Evolutionary conservation across 495 filamentous ascomycete species (phyloP), one percentile per base, ranked within the genome.

Genomic region (Penicillium ochrochloron): DNA sequence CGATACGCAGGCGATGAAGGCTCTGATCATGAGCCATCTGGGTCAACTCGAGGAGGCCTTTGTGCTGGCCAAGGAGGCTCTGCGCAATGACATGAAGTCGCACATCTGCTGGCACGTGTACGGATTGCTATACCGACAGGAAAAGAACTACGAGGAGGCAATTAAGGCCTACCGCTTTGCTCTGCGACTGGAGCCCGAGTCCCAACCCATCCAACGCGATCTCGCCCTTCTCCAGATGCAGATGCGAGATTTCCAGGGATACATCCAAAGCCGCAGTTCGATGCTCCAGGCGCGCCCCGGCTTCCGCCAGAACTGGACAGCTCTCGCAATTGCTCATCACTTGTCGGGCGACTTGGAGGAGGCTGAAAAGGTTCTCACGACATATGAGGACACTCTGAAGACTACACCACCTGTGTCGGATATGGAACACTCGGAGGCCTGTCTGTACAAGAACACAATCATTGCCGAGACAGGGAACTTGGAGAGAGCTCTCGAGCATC

Each of bases 41-140:
- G 93, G 93, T 61, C 92, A 96, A 78, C 85, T 88, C 21, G 91
- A 97, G 51, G 95, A 99, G 81, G 95, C 95, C 0, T 98, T 98
- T 74, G 86, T 86, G 34, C 84, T 99, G 58, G 94, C 91, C 65
- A 98, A 97, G 80, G 85, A 91, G 60, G 95, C 95, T 52, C 82
- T 99, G 50, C 90, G 87, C 54, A 91, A 93, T 65, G 93, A 97
- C 70, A 97, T 98, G 93, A 97, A 94, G 79, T 97, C 93, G 65
- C 96, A 98, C 76, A 93, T 98, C 68, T 97, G 94, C 81, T 99
- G 95, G 95, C 95, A 99, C 76, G 96, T 99, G 41, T 98, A 98
- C 71, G 95, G 95, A n/a, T 79, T 99, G 62, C 84, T 99, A 42
- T 97, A 94, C 76, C 88, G 94, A 33, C 87, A 92, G 29, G 86